A percentile compares a stretch with the other conserved stretches of the same genome.
Evolutionary conservation across 2,329 filamentous ascomycete species (phyloP).

Genomic region (Aspergillus awamori): DNA sequence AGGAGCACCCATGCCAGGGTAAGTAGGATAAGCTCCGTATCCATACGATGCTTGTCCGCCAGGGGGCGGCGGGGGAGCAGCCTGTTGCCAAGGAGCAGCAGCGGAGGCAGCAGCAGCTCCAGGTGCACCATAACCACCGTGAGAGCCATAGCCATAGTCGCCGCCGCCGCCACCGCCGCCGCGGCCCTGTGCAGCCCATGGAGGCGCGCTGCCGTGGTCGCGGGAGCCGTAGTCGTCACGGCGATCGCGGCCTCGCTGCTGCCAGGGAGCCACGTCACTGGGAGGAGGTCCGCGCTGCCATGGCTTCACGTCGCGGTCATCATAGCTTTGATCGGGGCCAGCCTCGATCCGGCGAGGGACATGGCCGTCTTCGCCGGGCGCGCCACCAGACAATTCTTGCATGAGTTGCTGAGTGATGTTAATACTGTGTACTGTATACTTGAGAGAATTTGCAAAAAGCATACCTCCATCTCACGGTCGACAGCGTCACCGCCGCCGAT

Average conservation of each 20-base stretch:
- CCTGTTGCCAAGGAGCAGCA: slow-evolving; percentile 66
- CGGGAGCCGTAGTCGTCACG: slow-evolving; percentile 51
- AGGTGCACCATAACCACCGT: slow-evolving; percentile 44
- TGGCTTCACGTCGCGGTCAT: slow-evolving; percentile 67
- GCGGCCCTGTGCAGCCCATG: slow-evolving; percentile 44
- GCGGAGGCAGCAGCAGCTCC: slow-evolving; percentile 57
- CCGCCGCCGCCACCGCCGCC: slow-evolving; percentile 47
- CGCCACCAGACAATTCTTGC: slow-evolving; percentile 87
- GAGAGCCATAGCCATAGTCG: slow-evolving; percentile 46
- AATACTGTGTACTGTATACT: background rate
- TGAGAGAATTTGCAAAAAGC: slow-evolving; percentile 32
- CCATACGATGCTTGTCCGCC: slow-evolving; percentile 55
- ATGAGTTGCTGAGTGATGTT: slow-evolving; percentile 73
- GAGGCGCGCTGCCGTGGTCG: slow-evolving; percentile 40
- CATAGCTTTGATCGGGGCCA: slow-evolving; percentile 63
- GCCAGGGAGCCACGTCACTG: slow-evolving; percentile 82
- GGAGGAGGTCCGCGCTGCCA: slow-evolving; percentile 80
- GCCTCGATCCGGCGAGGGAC: slow-evolving; percentile 83
- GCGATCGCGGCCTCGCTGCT: slow-evolving; percentile 57
- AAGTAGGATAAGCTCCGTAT: slow-evolving; percentile 58
- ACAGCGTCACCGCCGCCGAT: slow-evolving; percentile 80
- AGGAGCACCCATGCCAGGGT: slow-evolving; percentile 55
- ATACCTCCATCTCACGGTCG: slow-evolving; percentile 91
- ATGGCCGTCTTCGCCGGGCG: slow-evolving; percentile 57
- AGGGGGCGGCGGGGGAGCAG: slow-evolving; percentile 52